These are phyloP conservation scores for Pythium aquatile DNA, from an alignment of 352 stramenopile species.

Conservation along the genomic window DNA sequence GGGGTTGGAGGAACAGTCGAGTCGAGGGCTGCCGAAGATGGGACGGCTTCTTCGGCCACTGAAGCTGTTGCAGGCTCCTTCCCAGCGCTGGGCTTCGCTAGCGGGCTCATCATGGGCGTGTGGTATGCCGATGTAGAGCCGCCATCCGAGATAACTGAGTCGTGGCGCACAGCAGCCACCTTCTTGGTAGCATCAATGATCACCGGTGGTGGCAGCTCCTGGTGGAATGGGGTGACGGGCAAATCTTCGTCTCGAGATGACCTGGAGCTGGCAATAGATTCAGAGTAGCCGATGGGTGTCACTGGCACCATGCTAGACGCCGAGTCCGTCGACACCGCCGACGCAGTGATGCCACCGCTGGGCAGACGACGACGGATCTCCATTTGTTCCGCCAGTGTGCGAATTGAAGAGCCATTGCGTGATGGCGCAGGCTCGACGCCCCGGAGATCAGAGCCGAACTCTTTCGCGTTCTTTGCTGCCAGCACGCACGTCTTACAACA, in stretches of 20 bases:
- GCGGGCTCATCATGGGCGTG: conserved; percentile 1
- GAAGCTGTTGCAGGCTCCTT: background rate
- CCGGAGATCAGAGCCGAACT: conserved; percentile 2
- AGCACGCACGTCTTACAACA: conserved; percentile 29
- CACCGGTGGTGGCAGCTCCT: background rate
- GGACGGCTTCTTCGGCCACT: background rate
- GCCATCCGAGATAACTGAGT: background rate
- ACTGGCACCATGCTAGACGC: background rate
- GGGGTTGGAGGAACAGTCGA: background rate
- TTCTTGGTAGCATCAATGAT: background rate
- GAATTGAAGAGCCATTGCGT: background rate
- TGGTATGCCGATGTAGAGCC: background rate
- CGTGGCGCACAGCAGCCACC: background rate
- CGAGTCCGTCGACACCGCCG: background rate
- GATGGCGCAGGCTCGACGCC: background rate
- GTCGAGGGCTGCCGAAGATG: background rate
- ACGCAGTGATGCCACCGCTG: background rate
- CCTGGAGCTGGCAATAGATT: background rate
- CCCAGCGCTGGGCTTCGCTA: background rate
- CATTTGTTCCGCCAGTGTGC: background rate
- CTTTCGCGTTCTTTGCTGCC: conserved; percentile 15
- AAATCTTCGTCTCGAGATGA: background rate
- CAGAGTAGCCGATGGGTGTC: background rate
- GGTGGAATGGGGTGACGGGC: background rate
- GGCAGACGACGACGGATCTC: conserved; percentile 7